phyloP scores from a whole-genome alignment of 169 alveolate genomes.

The Cryptosporidium canis region DNA sequence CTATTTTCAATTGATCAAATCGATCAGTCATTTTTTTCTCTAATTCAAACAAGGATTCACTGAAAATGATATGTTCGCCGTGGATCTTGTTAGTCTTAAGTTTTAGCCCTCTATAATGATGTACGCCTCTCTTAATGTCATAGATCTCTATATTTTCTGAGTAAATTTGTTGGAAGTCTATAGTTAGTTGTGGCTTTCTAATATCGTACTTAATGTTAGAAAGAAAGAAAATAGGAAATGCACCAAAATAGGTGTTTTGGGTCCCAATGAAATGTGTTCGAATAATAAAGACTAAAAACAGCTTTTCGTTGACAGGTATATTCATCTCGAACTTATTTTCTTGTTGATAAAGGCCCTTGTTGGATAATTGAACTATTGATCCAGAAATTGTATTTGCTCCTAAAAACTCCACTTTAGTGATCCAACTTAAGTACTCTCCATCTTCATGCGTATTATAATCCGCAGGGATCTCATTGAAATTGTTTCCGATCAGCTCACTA shows the following conservation, averaged over 20 bases:
- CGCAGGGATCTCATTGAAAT: slow-evolving; percentile 1
- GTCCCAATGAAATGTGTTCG: not conserved
- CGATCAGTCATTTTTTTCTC: not conserved
- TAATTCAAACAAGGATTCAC: not conserved
- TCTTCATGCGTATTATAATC: slow-evolving; percentile 10
- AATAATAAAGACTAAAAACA: not conserved
- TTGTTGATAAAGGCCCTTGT: not conserved
- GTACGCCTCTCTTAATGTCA: not conserved
- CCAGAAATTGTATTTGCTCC: slow-evolving; percentile 8
- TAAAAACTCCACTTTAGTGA: not conserved
- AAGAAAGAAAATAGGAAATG: slow-evolving; percentile 14
- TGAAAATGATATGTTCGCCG: not conserved
- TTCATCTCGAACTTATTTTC: not conserved
- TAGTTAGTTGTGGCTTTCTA: not conserved
- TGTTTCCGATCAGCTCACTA: not conserved
- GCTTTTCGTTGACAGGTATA: not conserved
- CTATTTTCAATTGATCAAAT: not conserved
- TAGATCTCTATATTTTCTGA: not conserved
- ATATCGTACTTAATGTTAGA: not conserved
- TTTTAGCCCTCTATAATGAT: not conserved
- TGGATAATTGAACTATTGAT: not conserved
- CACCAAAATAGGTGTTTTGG: not conserved
- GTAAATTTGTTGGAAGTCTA: not conserved
- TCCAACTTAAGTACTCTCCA: not conserved
- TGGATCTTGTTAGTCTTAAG: slow-evolving; percentile 13